Conservation (phyloP, 805 yeast genomes). For the Pichia thaimueangensis region DNA sequence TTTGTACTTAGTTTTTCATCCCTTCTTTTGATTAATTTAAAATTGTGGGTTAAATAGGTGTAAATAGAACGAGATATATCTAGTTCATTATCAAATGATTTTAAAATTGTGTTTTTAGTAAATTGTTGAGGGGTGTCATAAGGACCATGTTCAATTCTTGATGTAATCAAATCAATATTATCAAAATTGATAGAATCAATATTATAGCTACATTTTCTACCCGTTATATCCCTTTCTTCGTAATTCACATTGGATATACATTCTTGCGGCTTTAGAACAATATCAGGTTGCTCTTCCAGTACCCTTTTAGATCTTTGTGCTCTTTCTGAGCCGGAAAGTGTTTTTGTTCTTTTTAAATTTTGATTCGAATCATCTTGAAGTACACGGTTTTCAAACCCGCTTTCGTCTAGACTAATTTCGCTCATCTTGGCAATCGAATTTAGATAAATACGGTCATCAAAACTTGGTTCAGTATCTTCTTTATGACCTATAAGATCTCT, state of each 20-base stretch:
- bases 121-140: slow-evolving; percentile 25
- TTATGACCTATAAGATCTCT: slow-evolving; percentile 36
- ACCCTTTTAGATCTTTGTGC: slow-evolving; percentile 62
- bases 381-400: slow-evolving; percentile 11
- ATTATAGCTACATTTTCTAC: slow-evolving; percentile 5
- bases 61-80: slow-evolving; percentile 64
- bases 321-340: slow-evolving; percentile 62
- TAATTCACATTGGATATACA: slow-evolving; percentile 38
- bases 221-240: slow-evolving; percentile 34
- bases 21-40: slow-evolving; percentile 35
- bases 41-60: slow-evolving; percentile 55
- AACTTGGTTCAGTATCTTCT: slow-evolving; percentile 23
- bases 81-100: slow-evolving; percentile 44
- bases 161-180: slow-evolving; percentile 40
- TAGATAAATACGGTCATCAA: slow-evolving; percentile 30
- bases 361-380: too few relatives aligned
- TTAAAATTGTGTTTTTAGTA: slow-evolving; percentile 49
- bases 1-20: slow-evolving; percentile 30
- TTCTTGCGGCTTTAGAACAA: slow-evolving; percentile 58
- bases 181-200: slow-evolving; percentile 25
- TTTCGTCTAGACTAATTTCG: slow-evolving; percentile 2
- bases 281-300: slow-evolving; percentile 51
- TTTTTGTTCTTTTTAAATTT: slow-evolving; percentile 67
- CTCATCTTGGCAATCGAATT: slow-evolving; percentile 15
- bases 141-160: slow-evolving; percentile 32